A percentile compares a stretch with the other conserved stretches of the same genome.
Conservation (phyloP, 148 eudicot species). For the Suaeda aralocaspica region DNA sequence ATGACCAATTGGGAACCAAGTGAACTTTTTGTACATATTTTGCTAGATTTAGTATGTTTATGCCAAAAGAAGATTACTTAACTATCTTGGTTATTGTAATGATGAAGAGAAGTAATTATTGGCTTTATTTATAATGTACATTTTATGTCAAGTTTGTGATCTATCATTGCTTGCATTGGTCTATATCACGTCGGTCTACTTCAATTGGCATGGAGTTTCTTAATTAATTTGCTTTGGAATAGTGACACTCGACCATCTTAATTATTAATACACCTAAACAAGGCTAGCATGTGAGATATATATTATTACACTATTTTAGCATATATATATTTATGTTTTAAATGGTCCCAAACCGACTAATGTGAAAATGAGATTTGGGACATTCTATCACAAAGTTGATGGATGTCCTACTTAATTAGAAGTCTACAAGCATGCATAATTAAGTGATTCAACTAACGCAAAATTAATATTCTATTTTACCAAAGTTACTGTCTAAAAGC, state of each 20-base stretch:
- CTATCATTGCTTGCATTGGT: conserved; percentile 5
- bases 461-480: too few species aligned
- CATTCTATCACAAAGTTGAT: not conserved
- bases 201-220: conserved; percentile 1
- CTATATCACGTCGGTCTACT: conserved; percentile 5
- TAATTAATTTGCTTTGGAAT: not conserved
- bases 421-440: too few species aligned
- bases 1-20: not conserved
- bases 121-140: too few species aligned
- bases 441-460: too few species aligned
- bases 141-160: conserved; percentile 10
- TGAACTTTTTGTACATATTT: conserved; percentile 1
- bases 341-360: conserved; percentile 15
- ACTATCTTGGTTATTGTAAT: conserved; percentile 2
- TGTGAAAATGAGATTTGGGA: not conserved
- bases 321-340: not conserved
- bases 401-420: too few species aligned
- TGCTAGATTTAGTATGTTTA: conserved; percentile 13
- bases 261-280: conserved; percentile 11
- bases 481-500: too few species aligned
- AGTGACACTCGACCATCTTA: conserved; percentile 12
- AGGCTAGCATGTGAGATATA: conserved; percentile 14
- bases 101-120: not conserved
- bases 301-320: not conserved
- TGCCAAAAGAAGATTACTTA: not conserved